These are phyloP conservation scores for Blakeslea trispora DNA, from an alignment of 371 early-diverging fungal species.

Conservation along the genomic window DNA sequence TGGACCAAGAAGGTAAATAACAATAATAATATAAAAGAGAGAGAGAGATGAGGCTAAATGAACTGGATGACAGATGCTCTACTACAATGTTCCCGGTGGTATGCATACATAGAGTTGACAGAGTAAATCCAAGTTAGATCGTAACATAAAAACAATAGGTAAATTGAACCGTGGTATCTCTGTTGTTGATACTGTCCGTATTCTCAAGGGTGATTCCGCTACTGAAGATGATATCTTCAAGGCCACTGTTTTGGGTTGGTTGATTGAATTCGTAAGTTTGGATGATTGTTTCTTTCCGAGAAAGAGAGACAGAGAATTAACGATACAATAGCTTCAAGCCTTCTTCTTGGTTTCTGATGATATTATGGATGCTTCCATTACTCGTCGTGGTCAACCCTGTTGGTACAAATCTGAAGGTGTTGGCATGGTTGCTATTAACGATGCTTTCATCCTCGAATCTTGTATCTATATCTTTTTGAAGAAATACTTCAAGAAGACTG, in stretches of 20 bases:
- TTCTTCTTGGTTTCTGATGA: constrained; percentile 98
- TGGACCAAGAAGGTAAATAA: constrained; percentile 60
- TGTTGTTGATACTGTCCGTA: constrained; percentile 85
- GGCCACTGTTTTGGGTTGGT: constrained; percentile 93
- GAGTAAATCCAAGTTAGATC: too few species aligned
- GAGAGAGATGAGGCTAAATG: neutral
- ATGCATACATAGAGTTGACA: too few species aligned
- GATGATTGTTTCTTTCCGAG: neutral
- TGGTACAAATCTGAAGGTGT: constrained; percentile 90
- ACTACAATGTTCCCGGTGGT: neutral
- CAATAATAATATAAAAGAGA: neutral
- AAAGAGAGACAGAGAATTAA: neutral
- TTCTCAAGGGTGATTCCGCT: constrained; percentile 71
- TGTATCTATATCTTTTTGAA: constrained; percentile 89
- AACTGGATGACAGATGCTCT: neutral
- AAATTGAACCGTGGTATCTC: constrained; percentile 97
- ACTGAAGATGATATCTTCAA: constrained; percentile 83
- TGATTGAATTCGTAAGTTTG: constrained; percentile 83
- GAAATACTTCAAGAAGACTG: constrained; percentile 84
- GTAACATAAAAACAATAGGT: constrained; percentile 47
- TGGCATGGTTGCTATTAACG: constrained; percentile 94
- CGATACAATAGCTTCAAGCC: constrained; percentile 81
- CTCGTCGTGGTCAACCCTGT: constrained; percentile 95
- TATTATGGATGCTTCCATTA: constrained; percentile 95
- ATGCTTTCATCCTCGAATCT: constrained; percentile 90